Conservation (phyloP, 1,284 basidiomycete genomes). For the Puccinia polysora region DNA sequence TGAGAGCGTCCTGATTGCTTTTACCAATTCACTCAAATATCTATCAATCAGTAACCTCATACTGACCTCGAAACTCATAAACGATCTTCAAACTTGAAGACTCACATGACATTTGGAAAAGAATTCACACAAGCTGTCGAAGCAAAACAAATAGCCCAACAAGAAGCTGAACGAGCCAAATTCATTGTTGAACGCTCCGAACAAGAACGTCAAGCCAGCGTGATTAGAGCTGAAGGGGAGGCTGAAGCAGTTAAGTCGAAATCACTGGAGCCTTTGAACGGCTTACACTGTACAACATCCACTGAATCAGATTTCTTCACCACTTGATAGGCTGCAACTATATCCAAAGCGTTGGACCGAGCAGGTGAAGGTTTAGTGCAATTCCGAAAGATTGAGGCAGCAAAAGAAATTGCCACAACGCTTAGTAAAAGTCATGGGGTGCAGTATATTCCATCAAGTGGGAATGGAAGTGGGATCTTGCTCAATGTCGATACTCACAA, state of each 20-base stretch:
- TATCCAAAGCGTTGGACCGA: slow-evolving; percentile 84
- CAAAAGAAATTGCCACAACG: slow-evolving; percentile 79
- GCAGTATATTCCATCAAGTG: slow-evolving; percentile 75
- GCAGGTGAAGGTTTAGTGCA: slow-evolving; percentile 94
- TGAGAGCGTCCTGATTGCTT: slow-evolving; percentile 58
- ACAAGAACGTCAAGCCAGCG: slow-evolving; percentile 96
- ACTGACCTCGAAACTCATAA: background rate
- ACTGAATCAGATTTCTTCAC: slow-evolving; percentile 3
- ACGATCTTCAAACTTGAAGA: slow-evolving; percentile 50
- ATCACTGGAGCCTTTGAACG: too few species aligned
- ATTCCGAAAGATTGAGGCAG: slow-evolving; percentile 93
- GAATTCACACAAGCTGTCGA: slow-evolving; percentile 77
- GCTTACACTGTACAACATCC: background rate
- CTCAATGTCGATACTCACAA: slow-evolving; percentile 70
- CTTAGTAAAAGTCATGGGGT: slow-evolving; percentile 68
- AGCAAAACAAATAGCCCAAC: slow-evolving; percentile 94
- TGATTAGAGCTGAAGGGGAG: slow-evolving; percentile 97
- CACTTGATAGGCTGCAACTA: slow-evolving; percentile 64
- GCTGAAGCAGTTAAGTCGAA: slow-evolving; percentile 68
- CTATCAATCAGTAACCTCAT: background rate
- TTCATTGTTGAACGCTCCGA: slow-evolving; percentile 95
- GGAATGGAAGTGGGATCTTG: slow-evolving; percentile 62
- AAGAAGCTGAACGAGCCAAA: slow-evolving; percentile 96
- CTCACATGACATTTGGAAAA: slow-evolving; percentile 59
- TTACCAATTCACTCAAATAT: background rate